Evolutionary conservation across 2,329 filamentous ascomycete genomes (phyloP).

Genomic region (Xylariaceae sp.): DNA sequence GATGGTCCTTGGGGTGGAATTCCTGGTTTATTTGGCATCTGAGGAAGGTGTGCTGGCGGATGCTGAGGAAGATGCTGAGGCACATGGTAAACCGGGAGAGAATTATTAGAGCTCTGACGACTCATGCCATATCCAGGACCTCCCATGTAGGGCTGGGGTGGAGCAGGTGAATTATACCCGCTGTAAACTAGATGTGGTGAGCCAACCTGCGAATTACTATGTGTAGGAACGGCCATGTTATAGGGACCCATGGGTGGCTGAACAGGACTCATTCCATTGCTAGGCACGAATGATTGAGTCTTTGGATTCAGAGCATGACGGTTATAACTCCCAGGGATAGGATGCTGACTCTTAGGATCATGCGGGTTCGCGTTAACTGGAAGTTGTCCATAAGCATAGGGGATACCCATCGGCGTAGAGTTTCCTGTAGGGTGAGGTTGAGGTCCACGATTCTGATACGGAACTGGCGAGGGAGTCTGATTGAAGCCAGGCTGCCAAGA

Average conservation of each 20-base stretch:
- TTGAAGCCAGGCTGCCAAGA: slow-evolving; percentile 42
- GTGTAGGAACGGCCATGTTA: slow-evolving; percentile 51
- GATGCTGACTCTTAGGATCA: slow-evolving; percentile 78
- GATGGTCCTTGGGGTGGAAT: slow-evolving; percentile 47
- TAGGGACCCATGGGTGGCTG: slow-evolving; percentile 56
- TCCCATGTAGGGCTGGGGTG: slow-evolving; percentile 53
- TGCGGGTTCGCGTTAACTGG: slow-evolving; percentile 72
- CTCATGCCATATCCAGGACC: slow-evolving; percentile 59
- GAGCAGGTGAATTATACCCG: slow-evolving; percentile 53
- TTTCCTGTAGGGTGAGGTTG: slow-evolving; percentile 36
- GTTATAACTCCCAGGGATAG: slow-evolving; percentile 82
- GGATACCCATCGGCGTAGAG: slow-evolving; percentile 45
- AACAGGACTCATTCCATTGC: slow-evolving; percentile 56
- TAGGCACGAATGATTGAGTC: slow-evolving; percentile 88
- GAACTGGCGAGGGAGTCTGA: slow-evolving; percentile 33
- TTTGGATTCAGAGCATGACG: slow-evolving; percentile 91
- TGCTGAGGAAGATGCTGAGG: slow-evolving; percentile 47
- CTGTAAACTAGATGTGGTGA: slow-evolving; percentile 58
- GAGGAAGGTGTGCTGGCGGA: slow-evolving; percentile 51
- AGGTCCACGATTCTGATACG: slow-evolving; percentile 36
- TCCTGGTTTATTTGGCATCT: slow-evolving; percentile 53
- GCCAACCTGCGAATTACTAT: slow-evolving; percentile 60
- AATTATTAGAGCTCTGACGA: slow-evolving; percentile 62
- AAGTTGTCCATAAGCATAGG: slow-evolving; percentile 81
- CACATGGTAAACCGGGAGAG: slow-evolving; percentile 56